Base-by-base conservation (phyloP, 768 basidiomycete species). In the Termitomyces sp. region DNA sequence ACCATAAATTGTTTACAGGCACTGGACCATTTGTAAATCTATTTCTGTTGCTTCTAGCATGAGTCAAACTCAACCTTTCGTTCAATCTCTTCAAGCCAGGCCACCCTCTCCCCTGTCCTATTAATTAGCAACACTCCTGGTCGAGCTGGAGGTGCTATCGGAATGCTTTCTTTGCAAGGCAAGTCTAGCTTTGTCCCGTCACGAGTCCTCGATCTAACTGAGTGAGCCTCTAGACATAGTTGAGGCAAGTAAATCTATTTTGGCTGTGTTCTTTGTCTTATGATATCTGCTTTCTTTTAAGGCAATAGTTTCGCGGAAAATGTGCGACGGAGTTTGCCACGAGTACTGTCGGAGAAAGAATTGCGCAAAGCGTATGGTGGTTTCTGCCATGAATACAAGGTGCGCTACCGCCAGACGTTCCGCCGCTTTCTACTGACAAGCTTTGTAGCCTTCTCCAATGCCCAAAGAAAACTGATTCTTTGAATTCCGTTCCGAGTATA, bases 1-100 rank as follows among this genome's bases (percentile, higher is more conserved):
- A 80, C 82, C 9, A 95, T 97, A 68, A 95, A 91, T 65, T 97
- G 91, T 65, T 92, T 97, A 75, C 93, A 98, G 68, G 93, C 94
- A 0, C 72, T 98, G 48, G 94, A 97, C 68, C 94, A 94, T 68
- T 94, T 92, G 90, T 91, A 64, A 41, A 81, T 45, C 60, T 10
- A 3, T 12, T 18, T 20, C 33, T 36, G 57, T 52, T 36, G 33
- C 37, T 6, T 42, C 31, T 36, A 49, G 1, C 13, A n/a, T 44
- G 15, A 29, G 52, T 26, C 34, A 47, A 12, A 60, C 12, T 41
- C 20, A 10, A 7, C 56, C 10, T 28, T 18, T 41, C 39, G 8
- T 41, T 41, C n/a, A 20, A 20, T 41, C 20, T n/a, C 13, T 31
- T 24, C 8, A 51, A 91, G 89, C 72, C 95, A 97, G 78, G 94